Percentiles rank a stretch among this genome's conserved stretches.
Evolutionary conservation across 2,329 filamentous ascomycete species (phyloP).

Genomic region (Dryadomyces quercus-mongolicae): DNA sequence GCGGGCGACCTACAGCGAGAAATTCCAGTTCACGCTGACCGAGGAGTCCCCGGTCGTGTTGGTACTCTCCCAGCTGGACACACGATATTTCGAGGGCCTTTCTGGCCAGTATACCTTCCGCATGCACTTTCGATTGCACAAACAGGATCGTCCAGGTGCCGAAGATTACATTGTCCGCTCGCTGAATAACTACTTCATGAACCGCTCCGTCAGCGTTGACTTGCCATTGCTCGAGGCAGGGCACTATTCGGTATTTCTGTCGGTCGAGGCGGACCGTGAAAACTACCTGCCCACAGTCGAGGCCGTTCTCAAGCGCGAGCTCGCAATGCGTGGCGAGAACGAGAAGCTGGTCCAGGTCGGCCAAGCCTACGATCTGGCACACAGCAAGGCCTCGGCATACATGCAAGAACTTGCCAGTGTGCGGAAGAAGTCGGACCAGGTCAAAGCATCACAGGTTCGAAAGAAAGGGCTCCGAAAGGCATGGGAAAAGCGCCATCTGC

Average conservation of each 20-base stretch:
- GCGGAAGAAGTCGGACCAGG: slow-evolving; percentile 35
- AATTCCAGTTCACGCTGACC: slow-evolving; percentile 39
- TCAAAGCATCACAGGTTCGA: slow-evolving; percentile 30
- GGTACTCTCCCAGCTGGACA: slow-evolving; percentile 44
- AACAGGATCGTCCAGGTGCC: slow-evolving; percentile 25
- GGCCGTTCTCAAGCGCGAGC: slow-evolving; percentile 54
- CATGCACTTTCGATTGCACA: slow-evolving; percentile 41
- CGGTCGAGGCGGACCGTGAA: slow-evolving; percentile 55
- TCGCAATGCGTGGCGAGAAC: slow-evolving; percentile 52
- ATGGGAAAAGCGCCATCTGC: slow-evolving; percentile 25
- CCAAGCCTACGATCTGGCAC: slow-evolving; percentile 57
- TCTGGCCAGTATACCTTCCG: slow-evolving; percentile 44
- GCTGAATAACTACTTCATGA: slow-evolving; percentile 46
- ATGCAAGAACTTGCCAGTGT: slow-evolving; percentile 30
- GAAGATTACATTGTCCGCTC: slow-evolving; percentile 45
- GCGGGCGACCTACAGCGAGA: slow-evolving; percentile 42
- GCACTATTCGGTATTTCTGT: slow-evolving; percentile 63
- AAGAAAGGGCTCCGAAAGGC: slow-evolving; percentile 27
- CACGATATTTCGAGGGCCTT: slow-evolving; percentile 44
- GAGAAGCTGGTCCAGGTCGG: slow-evolving; percentile 67
- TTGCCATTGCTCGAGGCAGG: slow-evolving; percentile 58
- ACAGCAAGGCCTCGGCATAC: slow-evolving; percentile 39
- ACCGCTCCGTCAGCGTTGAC: slow-evolving; percentile 65
- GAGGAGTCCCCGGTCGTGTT: slow-evolving; percentile 38
- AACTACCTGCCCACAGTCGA: slow-evolving; percentile 40